Evolutionary conservation across 257 asterid species (phyloP), one percentile per base, ranked within the genome.

Genomic region (Solanum ossicruentum): DNA sequence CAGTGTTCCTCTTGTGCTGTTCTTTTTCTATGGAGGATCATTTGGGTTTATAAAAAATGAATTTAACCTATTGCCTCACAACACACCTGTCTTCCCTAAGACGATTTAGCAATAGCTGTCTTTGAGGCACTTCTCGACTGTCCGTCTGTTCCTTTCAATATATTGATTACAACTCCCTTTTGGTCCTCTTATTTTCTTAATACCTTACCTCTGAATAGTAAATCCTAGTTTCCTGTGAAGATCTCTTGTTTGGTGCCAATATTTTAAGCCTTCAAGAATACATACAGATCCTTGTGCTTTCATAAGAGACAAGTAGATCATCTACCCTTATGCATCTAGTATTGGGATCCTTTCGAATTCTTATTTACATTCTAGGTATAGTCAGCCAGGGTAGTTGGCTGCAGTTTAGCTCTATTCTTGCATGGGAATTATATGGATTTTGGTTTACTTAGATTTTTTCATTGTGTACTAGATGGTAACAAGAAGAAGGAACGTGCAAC

Each of bases 401-500:
- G 85, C 32, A 47, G 85, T 26, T 61, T 72, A 72, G 57, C 55
- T 72, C 79, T 63, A 65, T 82, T 82, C 49, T 45, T 65, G 36
- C 51, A 57, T 45, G 45, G 65, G 26, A 12, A 23, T 39, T 12
- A 58, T 71, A 70, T 16, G 56, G 63, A 65, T 26, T 67, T 12
- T 86, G 84, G 82, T 82, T 89, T 82, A 83, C 58, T 77, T 51
- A 6, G 58, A 17, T 73, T 71, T 84, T n/a, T 86, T 54, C 63
- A 71, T 57, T 85, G 15, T 82, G 71, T 70, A 86, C 26, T 87
- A 93, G 98, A 90, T 88, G 92, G 88, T 54, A 93, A 88, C 58
- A 85, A 91, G 41, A 93, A 92, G 89, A 93, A 93, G 87, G 97
- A 86, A 52, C 86, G 89, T 45, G 85, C 97, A 51, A 90, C 88